These are phyloP conservation scores for Turritis glabra DNA, from an alignment of 345 rosid genomes.

Conservation along the genomic window DNA sequence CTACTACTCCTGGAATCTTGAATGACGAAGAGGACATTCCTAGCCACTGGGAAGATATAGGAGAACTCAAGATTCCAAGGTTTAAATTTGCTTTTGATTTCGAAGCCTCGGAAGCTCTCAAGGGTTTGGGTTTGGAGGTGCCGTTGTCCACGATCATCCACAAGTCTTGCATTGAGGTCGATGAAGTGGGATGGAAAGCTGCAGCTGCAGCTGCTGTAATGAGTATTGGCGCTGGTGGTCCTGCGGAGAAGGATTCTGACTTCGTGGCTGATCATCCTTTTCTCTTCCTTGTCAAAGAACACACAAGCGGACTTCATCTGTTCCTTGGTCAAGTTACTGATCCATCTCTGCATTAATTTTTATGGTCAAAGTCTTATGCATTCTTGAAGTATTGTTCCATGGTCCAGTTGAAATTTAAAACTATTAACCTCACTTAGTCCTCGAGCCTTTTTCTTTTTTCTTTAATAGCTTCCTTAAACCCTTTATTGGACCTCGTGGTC, in stretches of 20 bases:
- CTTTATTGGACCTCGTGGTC: too few species aligned
- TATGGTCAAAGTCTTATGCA: not conserved
- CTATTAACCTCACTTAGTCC: not conserved
- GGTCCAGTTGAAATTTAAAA: too few species aligned
- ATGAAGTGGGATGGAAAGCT: slow-evolving; percentile 32
- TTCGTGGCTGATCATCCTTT: slow-evolving; percentile 35
- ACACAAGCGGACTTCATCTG: not conserved
- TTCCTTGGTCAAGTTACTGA: slow-evolving; percentile 33
- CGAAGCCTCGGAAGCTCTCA: slow-evolving; percentile 20
- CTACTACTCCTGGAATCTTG: slow-evolving; percentile 12
- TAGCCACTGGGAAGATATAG: not conserved
- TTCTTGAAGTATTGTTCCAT: not conserved
- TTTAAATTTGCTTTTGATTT: slow-evolving; percentile 12
- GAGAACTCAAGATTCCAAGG: slow-evolving; percentile 14
- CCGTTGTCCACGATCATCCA: not conserved
- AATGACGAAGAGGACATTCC: not conserved
- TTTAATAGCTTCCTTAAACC: too few species aligned
- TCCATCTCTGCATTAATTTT: slow-evolving; percentile 20
- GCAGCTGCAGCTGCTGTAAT: slow-evolving; percentile 14
- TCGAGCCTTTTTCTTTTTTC: too few species aligned
- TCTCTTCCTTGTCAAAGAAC: slow-evolving; percentile 22
- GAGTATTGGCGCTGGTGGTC: rapidly evolving
- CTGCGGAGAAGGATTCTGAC: slow-evolving; percentile 8
- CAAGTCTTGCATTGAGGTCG: slow-evolving; percentile 33
- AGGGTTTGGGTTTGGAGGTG: slow-evolving; percentile 1